phyloP scores from a whole-genome alignment of 331 rosid species.

The Quercus tomentella region DNA sequence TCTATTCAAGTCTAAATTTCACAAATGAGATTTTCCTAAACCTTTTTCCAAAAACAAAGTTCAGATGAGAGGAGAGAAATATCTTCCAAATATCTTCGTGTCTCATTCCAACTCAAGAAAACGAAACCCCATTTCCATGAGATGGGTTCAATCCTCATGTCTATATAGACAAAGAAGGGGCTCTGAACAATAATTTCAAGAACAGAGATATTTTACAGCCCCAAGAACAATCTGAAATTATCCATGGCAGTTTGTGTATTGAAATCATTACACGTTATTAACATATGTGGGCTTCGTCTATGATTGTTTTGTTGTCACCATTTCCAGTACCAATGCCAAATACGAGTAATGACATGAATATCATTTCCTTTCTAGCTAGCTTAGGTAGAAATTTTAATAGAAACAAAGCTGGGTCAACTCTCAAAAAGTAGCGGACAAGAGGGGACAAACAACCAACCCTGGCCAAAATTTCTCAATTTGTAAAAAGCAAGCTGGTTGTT shows the following conservation, averaged over 20 bases:
- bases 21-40: too few relatives aligned
- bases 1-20: too few relatives aligned
- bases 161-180: neutral
- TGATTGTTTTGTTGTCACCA: neutral
- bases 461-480: conserved; percentile 12
- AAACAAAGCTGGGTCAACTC: conserved; percentile 14
- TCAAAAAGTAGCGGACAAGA: conserved; percentile 12
- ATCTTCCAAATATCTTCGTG: too few relatives aligned
- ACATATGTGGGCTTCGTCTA: neutral
- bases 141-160: neutral
- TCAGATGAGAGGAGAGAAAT: too few relatives aligned
- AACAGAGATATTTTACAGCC: neutral
- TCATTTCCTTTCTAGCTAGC: conserved; percentile 7
- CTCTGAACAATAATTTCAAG: neutral
- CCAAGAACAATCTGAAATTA: neutral
- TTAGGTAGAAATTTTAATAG: conserved; percentile 5
- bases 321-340: neutral
- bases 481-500: conserved; percentile 23
- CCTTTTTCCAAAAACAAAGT: too few relatives aligned
- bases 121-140: too few relatives aligned
- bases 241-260: neutral
- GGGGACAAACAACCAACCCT: conserved; percentile 1
- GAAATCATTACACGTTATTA: neutral
- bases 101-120: too few relatives aligned
- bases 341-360: neutral